Base-by-base conservation (phyloP, 1,139 yeast genomes). In the Hansenula lynferdii region DNA sequence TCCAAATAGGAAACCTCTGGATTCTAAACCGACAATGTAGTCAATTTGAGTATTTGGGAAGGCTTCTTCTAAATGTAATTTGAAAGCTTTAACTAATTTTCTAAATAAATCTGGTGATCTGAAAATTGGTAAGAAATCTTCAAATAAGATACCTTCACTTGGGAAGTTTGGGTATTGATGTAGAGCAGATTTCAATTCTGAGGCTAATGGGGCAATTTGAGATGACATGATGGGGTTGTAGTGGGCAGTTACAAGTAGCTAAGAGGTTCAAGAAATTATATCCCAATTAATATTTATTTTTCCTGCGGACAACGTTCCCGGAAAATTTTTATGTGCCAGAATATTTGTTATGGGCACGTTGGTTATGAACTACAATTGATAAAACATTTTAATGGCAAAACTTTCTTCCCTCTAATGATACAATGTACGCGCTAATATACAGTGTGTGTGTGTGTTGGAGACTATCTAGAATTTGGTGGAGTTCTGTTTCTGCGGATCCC, bases 1-100 rank as follows among this genome's bases (percentile, higher is more conserved):
- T 9, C 97, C 99, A 54, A 92, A 92, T 45, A 92, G 71, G 62
- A 92, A 92, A 2, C 99, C 99, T 64, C 99, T 83, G 40, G 97
- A 86, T 64, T 92, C 99, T 50, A 94, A 75, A 31, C 97, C 99
- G 39, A 92, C 89, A 48, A 92, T 75, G 58, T 84, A 92, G 58
- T 92, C 97, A 43, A 90, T 77, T 54, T 85, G 80, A 42, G 67
- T 64, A 44, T 60, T 58, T 37, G 70, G 63, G 55, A 71, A 72
- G 22, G 62, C 57, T 48, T 73, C 75, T 41, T 78, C 79, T 47
- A 92, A 60, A 57, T 85, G 95, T 45, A 78, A 61, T 64, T 82
- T 79, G 68, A 90, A 85, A 16, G 96, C 96, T 50, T 77, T 78
- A 34, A 92, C 69, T 49, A 92, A 72, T 55, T 84, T 82, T 56